phyloP scores from a whole-genome alignment of 2,329 filamentous ascomycete species.

The Elsinoe perseae region DNA sequence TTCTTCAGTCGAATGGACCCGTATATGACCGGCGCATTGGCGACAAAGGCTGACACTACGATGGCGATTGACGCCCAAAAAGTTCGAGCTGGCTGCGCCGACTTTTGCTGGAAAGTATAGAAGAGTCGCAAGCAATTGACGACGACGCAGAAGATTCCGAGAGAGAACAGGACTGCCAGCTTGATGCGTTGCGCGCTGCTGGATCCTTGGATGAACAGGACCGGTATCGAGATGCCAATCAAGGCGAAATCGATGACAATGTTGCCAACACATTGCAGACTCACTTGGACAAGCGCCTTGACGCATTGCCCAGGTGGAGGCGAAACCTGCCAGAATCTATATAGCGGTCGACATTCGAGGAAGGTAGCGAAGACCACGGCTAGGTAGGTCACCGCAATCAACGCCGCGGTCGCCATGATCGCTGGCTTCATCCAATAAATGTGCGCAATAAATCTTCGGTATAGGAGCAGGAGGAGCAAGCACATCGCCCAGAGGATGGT shows the following conservation, averaged over 20 bases:
- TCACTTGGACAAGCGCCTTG: constrained; percentile 30
- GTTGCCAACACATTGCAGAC: constrained; percentile 31
- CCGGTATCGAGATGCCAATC: constrained; percentile 23
- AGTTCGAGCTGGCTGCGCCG: constrained; percentile 19
- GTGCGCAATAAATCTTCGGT: constrained; percentile 10
- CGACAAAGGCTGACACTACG: constrained; percentile 19
- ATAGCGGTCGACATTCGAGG: constrained; percentile 33
- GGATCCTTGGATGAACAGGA: constrained; percentile 17
- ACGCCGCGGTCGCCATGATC: constrained; percentile 21
- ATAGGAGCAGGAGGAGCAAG: constrained; percentile 3
- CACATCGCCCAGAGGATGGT: constrained; percentile 11
- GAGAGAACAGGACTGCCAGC: constrained; percentile 16
- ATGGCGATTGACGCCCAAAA: constrained; percentile 21
- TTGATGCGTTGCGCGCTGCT: constrained; percentile 6
- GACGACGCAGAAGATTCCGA: constrained; percentile 20
- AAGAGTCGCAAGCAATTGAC: constrained; percentile 18
- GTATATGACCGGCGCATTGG: constrained; percentile 20
- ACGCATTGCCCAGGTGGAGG: constrained; percentile 23
- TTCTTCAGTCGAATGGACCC: constrained; percentile 12
- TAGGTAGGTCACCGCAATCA: constrained; percentile 26
- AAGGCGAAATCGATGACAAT: constrained; percentile 25
- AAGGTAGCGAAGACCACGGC: constrained; percentile 31
- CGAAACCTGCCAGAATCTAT: constrained; percentile 25
- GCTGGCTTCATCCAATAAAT: constrained; percentile 13
- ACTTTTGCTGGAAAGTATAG: constrained; percentile 19